Evolutionary conservation across 2,329 filamentous ascomycete genomes (phyloP), one percentile per base, ranked within the genome.

Genomic region (Fusarium coicis): DNA sequence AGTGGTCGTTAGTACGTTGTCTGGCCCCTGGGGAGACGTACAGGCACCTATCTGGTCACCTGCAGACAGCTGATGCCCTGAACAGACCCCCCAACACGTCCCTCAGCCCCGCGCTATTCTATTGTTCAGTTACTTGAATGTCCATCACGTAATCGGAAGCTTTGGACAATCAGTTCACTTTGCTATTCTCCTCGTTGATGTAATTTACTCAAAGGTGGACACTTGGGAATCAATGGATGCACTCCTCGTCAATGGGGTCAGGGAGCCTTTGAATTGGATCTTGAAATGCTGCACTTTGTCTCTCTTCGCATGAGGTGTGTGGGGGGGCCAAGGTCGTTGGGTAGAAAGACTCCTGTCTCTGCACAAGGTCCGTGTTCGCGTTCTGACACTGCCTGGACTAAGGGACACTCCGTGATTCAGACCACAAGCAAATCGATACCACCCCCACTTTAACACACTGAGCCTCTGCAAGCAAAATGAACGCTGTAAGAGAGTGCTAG

Each of bases 71-170:
- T 54, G 19, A 12, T 28, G 19, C 14, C 14, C 19, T 28, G 10
- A 39, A 18, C 2, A 12, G 34, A 10, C 2, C 10, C 10, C 23
- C 10, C 15, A 18, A 7, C 4, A 23, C 5, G 14, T 12, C 19
- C 5, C 7, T 2, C 1, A 4, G 2, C 28, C 1, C 7, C 12
- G 1, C n/a, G 5, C 0, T 2, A 28, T 28, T n/a, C 23, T 30
- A 40, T 54, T 40, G 10, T 54, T 40, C 10, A 14, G 19, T 18
- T 28, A 2, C 3, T 1, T 5, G 2, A 6, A 16, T 28, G 4
- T 40, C 19, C 4, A 28, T 18, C 2, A 14, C 10, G 19, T 2
- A 1, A n/a, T 54, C 7, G 7, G 18, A 1, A n/a, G 15, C 7
- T 28, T n/a, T 18, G 5, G 19, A 28, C 23, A 54, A 40, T 54